Conservation (phyloP, 495 filamentous ascomycete genomes). For the Rusavskia elegans region DNA sequence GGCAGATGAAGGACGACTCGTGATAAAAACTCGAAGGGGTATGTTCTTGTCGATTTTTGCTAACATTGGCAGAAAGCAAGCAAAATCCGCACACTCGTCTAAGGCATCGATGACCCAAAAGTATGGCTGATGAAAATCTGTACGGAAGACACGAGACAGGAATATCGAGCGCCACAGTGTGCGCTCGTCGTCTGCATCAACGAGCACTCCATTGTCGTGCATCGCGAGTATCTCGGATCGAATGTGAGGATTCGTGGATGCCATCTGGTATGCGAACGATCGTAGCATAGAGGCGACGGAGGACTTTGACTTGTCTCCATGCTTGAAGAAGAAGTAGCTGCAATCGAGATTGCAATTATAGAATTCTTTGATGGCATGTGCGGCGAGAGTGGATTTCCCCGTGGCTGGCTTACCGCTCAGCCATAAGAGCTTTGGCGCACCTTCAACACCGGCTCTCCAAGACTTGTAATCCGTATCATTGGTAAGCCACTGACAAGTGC, state of each 20-base stretch:
- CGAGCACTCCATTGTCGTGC: constrained; percentile 8
- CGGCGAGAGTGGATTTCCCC: constrained; percentile 22
- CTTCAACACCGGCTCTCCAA: constrained; percentile 13
- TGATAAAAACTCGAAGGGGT: constrained; percentile 19
- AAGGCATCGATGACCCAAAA: constrained; percentile 30
- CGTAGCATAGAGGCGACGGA: constrained; percentile 16
- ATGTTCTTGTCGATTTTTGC: constrained; percentile 11
- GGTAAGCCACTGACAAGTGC: constrained; percentile 19
- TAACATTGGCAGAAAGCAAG: constrained; percentile 9
- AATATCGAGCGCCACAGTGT: constrained; percentile 25
- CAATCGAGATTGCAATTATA: constrained; percentile 7
- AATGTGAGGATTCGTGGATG: constrained; percentile 9
- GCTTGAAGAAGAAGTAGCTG: constrained; percentile 23
- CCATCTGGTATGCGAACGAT: constrained; percentile 26
- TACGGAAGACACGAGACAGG: constrained; percentile 14
- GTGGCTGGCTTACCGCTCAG: constrained; percentile 16
- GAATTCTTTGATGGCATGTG: constrained; percentile 14
- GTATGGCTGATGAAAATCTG: constrained; percentile 8
- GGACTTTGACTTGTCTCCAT: constrained; percentile 16
- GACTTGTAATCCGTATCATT: constrained; percentile 10
- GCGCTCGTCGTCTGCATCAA: constrained; percentile 15
- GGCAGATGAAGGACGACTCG: constrained; percentile 14
- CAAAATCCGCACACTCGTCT: constrained; percentile 20
- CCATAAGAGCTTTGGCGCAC: constrained; percentile 17
- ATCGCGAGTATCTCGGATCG: constrained; percentile 14